Evolutionary conservation across 2,329 filamentous ascomycete genomes (phyloP).

Genomic region (Pseudocercospora fijiensis): DNA sequence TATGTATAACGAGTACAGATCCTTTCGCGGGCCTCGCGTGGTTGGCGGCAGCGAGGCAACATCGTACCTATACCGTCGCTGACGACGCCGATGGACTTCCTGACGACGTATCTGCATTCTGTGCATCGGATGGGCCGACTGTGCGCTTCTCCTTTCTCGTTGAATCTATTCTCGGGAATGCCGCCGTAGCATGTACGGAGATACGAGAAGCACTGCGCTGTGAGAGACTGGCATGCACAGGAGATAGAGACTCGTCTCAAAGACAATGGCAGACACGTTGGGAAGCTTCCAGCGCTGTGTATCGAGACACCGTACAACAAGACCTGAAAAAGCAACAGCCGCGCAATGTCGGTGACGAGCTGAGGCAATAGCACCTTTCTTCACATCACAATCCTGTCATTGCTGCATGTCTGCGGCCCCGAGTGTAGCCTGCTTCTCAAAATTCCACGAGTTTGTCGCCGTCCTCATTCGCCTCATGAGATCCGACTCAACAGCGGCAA

Average conservation of each 20-base stretch:
- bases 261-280: conserved; percentile 1
- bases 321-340: not conserved
- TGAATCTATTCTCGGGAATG: conserved; percentile 3
- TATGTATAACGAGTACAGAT: not conserved
- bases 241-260: not conserved
- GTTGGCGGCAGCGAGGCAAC: not conserved
- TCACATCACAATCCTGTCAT: conserved; percentile 1
- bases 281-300: not conserved
- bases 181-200: not conserved
- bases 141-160: not conserved
- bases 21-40: not conserved
- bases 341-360: not conserved
- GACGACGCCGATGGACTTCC: not conserved
- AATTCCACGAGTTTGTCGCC: conserved; percentile 27
- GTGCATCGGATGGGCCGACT: not conserved
- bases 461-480: conserved; percentile 34
- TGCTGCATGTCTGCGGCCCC: conserved; percentile 13
- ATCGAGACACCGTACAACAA: not conserved
- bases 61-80: not conserved
- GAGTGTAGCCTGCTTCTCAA: conserved; percentile 23
- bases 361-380: not conserved
- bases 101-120: not conserved
- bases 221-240: conserved; percentile 7
- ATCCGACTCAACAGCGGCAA: conserved; percentile 35
- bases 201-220: not conserved